Conservation (phyloP, 768 basidiomycete genomes). For the Rhodotorula babjevae region DNA sequence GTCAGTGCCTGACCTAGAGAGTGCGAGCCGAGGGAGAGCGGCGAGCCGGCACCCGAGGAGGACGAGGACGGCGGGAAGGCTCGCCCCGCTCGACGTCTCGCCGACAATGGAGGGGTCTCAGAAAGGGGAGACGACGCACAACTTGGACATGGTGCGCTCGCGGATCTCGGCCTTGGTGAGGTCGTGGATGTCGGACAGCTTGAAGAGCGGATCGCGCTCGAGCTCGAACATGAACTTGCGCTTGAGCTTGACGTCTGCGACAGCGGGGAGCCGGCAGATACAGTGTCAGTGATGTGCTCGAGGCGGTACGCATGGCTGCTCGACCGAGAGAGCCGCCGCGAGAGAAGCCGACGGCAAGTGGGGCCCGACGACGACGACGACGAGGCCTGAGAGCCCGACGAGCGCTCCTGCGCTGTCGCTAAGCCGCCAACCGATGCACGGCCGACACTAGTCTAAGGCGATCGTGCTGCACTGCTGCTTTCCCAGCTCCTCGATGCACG, state of each 20-base stretch:
- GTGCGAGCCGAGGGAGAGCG: neutral
- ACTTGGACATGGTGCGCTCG: slow-evolving; percentile 51
- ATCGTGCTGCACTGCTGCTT: no score
- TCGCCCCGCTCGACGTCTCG: no score
- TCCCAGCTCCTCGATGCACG: no score
- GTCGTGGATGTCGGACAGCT: slow-evolving; percentile 49
- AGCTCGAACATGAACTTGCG: slow-evolving; percentile 48
- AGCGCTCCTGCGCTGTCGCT: no score
- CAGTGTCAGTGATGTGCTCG: neutral
- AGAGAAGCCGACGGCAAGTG: no score
- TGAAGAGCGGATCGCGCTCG: slow-evolving; percentile 48
- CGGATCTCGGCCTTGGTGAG: slow-evolving; percentile 38
- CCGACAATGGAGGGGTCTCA: no score
- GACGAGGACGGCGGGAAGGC: neutral
- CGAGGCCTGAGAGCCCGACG: no score
- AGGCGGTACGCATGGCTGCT: neutral
- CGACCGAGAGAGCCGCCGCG: no score
- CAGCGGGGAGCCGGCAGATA: neutral
- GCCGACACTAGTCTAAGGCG: no score
- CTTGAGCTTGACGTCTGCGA: slow-evolving; percentile 36
- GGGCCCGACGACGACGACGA: no score
- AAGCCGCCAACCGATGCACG: no score
- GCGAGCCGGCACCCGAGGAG: no score
- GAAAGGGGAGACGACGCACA: slow-evolving; percentile 35
- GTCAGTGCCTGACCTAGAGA: neutral